These are phyloP conservation scores for Didymellaceae sp. DNA, from an alignment of 2,329 filamentous ascomycete species.

Conservation along the genomic window DNA sequence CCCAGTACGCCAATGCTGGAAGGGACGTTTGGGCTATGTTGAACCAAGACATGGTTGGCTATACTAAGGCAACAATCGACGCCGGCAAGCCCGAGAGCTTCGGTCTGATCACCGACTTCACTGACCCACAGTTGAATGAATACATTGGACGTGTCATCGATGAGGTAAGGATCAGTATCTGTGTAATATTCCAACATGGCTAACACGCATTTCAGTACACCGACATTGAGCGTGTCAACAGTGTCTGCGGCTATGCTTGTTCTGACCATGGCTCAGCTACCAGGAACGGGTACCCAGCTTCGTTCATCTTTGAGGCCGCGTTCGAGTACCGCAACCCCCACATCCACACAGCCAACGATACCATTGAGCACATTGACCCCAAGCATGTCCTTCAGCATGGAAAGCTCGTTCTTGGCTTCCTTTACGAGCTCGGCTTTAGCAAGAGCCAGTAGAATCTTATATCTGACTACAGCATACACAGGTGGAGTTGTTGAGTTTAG, in stretches of 20 bases:
- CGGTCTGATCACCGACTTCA: conserved; percentile 89
- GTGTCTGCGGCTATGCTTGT: conserved; percentile 77
- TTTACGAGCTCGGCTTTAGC: conserved; percentile 69
- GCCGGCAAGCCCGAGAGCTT: conserved; percentile 72
- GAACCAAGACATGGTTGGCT: conserved; percentile 93
- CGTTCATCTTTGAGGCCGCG: conserved; percentile 70
- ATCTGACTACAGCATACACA: neutral
- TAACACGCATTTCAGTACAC: conserved; percentile 77
- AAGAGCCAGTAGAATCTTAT: conserved; percentile 4
- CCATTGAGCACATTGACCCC: conserved; percentile 75
- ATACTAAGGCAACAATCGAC: conserved; percentile 70
- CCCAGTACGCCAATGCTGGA: conserved; percentile 72
- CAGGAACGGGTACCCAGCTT: conserved; percentile 74
- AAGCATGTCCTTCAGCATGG: conserved; percentile 92
- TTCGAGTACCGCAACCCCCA: conserved; percentile 63
- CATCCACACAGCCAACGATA: conserved; percentile 73
- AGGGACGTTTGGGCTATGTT: conserved; percentile 91
- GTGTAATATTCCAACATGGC: neutral
- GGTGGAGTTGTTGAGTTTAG: neutral
- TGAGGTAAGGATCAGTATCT: neutral
- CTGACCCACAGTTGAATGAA: conserved; percentile 58
- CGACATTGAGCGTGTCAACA: conserved; percentile 66
- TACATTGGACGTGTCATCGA: conserved; percentile 4
- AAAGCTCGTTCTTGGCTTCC: conserved; percentile 79
- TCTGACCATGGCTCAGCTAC: conserved; percentile 75